Evolutionary conservation across 208 protist species (phyloP), one percentile per base, ranked within the genome.

Genomic region (Leishmania tarentolae): DNA sequence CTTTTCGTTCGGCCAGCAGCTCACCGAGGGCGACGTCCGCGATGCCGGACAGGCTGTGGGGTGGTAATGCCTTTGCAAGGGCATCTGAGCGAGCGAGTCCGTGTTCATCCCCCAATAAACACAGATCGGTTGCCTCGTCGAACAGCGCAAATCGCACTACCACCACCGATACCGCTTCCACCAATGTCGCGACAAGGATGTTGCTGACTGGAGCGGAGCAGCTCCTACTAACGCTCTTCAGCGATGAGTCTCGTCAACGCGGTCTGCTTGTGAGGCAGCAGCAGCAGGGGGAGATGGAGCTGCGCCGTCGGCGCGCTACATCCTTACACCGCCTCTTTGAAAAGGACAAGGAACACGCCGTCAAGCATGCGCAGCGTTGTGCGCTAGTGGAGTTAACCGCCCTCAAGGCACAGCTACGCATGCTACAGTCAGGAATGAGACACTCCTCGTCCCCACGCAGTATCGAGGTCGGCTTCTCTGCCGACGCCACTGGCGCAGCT

Each of bases 331-430:
- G 63, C 53, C 3, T 59, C 37, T 80, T 83, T 50, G 71, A 57
- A 1, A 75, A 73, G 31, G 83, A 86, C 28, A 68, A 70, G 42
- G 79, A 82, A 44, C 78, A 73, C 6, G 83, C 80, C 0, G 70
- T 86, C 53, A 72, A 61, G 46, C 63, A 46, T 46, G 84, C 81
- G 46, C 72, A 65, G 65, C 65, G 50, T 40, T 61, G 37, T 19
- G 77, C 81, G 13, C 52, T 80, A 44, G 69, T 70, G 19, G 81
- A 85, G 52, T 3, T 86, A n/a, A 40, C 63, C 4, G 77, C 70
- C 3, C 68, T 88, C 80, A 75, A 80, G 47, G 73, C 75, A 56
- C 84, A 83, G 57, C 70, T 88, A 78, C 75, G 84, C 28, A 21
- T 52, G 7, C 42, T 74, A 37, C 76, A 81, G 76, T 71, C 28